These are phyloP conservation scores for Funneliformis caledonium DNA, from an alignment of 371 early-diverging fungal genomes.

Conservation along the genomic window DNA sequence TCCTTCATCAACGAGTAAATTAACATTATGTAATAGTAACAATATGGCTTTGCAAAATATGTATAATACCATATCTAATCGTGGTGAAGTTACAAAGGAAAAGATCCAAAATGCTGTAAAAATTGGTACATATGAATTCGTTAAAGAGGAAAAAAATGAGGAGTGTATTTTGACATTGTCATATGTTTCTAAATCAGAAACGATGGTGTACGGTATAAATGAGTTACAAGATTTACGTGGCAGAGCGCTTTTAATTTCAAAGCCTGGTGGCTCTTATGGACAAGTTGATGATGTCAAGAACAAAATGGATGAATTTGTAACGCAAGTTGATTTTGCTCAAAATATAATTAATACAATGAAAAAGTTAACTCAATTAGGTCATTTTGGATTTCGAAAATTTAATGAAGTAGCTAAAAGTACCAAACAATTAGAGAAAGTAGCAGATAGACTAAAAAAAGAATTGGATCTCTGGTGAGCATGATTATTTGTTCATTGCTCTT, in stretches of 20 bases:
- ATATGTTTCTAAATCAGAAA: neutral
- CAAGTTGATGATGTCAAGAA: neutral
- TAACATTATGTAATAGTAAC: constrained; percentile 39
- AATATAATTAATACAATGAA: constrained; percentile 22
- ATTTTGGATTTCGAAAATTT: constrained; percentile 40
- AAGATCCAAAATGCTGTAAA: constrained; percentile 41
- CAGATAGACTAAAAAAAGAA: constrained; percentile 22
- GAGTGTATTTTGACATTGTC: constrained; percentile 29
- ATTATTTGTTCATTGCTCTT: neutral
- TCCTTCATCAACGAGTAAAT: constrained; percentile 21
- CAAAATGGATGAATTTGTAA: constrained; percentile 35
- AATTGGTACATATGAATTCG: constrained; percentile 35
- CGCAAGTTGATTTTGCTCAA: constrained; percentile 32
- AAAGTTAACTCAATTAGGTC: constrained; percentile 39
- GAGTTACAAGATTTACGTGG: constrained; percentile 42
- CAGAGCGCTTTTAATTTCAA: constrained; percentile 38
- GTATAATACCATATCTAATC: constrained; percentile 38
- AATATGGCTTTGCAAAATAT: constrained; percentile 40
- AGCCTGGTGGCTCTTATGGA: constrained; percentile 24
- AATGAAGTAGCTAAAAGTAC: neutral
- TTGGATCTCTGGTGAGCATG: constrained; percentile 21
- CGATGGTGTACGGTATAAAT: constrained; percentile 8
- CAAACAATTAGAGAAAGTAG: neutral
- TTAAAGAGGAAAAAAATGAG: neutral
- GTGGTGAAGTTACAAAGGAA: constrained; percentile 42